Conservation (phyloP, 2,329 filamentous ascomycete genomes). For the Ploettnerulaceae sp. region DNA sequence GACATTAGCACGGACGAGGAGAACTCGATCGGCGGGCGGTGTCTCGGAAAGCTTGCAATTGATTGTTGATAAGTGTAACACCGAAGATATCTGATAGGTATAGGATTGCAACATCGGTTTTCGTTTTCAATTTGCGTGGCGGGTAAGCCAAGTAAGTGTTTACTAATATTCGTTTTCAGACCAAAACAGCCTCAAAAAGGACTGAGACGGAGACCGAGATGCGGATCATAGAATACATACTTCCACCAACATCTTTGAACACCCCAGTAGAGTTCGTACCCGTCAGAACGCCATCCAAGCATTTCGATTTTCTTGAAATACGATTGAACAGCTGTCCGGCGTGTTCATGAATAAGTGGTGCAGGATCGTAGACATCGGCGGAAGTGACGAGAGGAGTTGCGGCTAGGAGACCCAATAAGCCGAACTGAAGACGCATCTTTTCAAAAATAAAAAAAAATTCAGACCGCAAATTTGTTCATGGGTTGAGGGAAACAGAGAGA, state of each 20-base stretch:
- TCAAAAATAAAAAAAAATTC: too few relatives aligned
- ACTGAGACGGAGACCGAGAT: neutral
- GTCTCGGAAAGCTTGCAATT: constrained; percentile 10
- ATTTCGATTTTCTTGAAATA: constrained; percentile 2
- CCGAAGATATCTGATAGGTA: constrained; percentile 56
- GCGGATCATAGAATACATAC: neutral
- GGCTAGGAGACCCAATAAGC: neutral
- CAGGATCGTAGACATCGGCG: constrained; percentile 2
- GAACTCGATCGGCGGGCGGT: neutral
- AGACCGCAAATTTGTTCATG: too few relatives aligned
- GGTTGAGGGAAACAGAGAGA: too few relatives aligned
- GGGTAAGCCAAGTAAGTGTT: constrained; percentile 49
- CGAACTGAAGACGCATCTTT: constrained; percentile 4
- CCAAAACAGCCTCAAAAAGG: too few relatives aligned
- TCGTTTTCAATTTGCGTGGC: constrained; percentile 40
- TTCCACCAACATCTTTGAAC: constrained; percentile 12
- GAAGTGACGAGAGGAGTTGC: neutral
- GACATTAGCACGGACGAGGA: neutral
- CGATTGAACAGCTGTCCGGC: constrained; percentile 13
- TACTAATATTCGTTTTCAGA: constrained; percentile 36
- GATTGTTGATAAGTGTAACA: constrained; percentile 32
- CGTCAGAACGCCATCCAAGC: constrained; percentile 10
- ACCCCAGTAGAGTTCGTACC: constrained; percentile 13
- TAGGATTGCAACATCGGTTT: constrained; percentile 50
- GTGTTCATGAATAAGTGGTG: constrained; percentile 13